Evolutionary conservation across 2,329 filamentous ascomycete genomes (phyloP).

Genomic region (Sporothrix mexicana): DNA sequence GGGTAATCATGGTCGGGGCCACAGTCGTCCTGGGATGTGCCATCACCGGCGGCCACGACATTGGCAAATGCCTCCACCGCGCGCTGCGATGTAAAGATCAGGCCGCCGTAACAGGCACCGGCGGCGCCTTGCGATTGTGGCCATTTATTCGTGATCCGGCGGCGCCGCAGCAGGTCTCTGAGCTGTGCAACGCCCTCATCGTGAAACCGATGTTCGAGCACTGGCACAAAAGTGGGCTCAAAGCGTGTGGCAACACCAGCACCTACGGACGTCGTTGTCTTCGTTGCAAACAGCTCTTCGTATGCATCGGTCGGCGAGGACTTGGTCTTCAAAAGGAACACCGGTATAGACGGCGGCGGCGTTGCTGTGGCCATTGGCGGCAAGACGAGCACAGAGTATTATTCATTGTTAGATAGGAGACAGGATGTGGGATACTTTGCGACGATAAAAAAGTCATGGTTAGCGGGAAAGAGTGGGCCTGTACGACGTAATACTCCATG

Average conservation of each 20-base stretch:
- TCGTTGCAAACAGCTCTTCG: constrained; percentile 66
- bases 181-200: constrained; percentile 63
- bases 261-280: constrained; percentile 44
- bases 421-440: neutral
- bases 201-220: constrained; percentile 73
- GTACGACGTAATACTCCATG: too few relatives aligned
- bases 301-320: constrained; percentile 75
- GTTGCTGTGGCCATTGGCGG: constrained; percentile 31
- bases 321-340: constrained; percentile 79
- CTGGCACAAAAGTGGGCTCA: constrained; percentile 73
- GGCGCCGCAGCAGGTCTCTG: constrained; percentile 54
- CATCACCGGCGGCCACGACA: constrained; percentile 61
- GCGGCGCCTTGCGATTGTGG: neutral
- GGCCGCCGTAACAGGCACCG: constrained; percentile 66
- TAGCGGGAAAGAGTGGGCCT: neutral
- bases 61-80: constrained; percentile 78
- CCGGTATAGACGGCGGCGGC: constrained; percentile 48
- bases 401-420: neutral
- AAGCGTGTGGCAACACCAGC: constrained; percentile 48
- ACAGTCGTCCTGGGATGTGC: constrained; percentile 35
- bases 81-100: constrained; percentile 84
- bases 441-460: too few relatives aligned
- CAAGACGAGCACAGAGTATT: neutral
- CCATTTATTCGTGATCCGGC: constrained; percentile 46
- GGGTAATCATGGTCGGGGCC: neutral